Evolutionary conservation across 176 grass and related monocot genomes (phyloP).

Genomic region (Paspalum notatum): DNA sequence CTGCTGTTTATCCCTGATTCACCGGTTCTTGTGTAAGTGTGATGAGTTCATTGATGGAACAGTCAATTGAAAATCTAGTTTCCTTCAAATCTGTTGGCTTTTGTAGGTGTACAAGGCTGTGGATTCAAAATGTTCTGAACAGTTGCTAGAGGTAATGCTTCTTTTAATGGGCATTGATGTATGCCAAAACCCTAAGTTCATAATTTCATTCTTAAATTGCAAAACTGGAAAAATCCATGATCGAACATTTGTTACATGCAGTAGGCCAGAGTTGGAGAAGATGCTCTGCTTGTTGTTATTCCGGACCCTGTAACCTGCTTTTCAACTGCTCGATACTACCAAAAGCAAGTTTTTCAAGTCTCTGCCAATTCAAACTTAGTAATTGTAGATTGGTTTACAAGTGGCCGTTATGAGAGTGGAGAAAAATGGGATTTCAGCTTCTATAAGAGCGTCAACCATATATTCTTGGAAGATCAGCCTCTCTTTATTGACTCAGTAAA

Average conservation of each 20-base stretch:
- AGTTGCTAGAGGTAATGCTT: conserved; percentile 75
- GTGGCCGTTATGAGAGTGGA: conserved; percentile 82
- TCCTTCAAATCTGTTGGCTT: neutral
- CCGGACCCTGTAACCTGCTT: conserved; percentile 95
- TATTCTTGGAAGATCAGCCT: conserved; percentile 69
- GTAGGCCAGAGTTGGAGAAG: conserved; percentile 77
- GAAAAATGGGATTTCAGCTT: conserved; percentile 75
- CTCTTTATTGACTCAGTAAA: conserved; percentile 84
- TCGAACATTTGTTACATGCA: conserved; percentile 39
- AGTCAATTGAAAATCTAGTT: neutral
- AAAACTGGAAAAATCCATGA: neutral
- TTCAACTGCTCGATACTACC: conserved; percentile 63
- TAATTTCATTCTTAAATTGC: neutral
- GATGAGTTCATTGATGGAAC: neutral
- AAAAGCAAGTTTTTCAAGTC: conserved; percentile 80
- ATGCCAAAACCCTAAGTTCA: neutral
- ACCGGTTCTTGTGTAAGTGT: conserved; percentile 11
- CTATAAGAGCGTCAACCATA: conserved; percentile 74
- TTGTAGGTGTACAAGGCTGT: conserved; percentile 86
- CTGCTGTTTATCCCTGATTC: conserved; percentile 3
- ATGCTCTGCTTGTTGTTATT: conserved; percentile 73
- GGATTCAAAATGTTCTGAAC: conserved; percentile 80
- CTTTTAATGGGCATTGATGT: neutral
- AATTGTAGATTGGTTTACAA: conserved; percentile 92
- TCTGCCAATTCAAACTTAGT: conserved; percentile 71